phyloP scores from a whole-genome alignment of 148 eudicot species.

The Camellia sinensis region DNA sequence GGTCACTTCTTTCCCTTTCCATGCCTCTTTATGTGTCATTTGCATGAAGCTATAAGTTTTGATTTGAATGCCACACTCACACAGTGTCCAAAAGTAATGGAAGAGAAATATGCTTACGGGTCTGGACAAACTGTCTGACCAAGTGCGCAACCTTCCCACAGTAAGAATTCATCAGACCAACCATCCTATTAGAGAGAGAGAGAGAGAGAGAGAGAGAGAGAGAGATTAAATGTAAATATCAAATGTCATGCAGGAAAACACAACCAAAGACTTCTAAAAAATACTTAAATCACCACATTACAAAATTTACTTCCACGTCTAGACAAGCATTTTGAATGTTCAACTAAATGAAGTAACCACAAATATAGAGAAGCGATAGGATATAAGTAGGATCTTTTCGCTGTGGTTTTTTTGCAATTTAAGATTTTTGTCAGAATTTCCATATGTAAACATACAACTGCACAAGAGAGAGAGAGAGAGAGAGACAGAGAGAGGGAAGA shows the following conservation, averaged over 20 bases:
- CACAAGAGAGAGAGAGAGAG: no score
- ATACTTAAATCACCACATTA: not conserved
- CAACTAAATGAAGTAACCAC: not conserved
- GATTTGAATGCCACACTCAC: not conserved
- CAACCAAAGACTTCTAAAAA: not conserved
- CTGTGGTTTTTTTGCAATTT: not conserved
- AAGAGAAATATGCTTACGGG: constrained; percentile 51
- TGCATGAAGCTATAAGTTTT: not conserved
- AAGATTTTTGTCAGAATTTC: not conserved
- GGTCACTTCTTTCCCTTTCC: not conserved
- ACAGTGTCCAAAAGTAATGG: not conserved
- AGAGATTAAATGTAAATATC: no score
- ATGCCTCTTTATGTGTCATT: not conserved
- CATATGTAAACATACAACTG: no score
- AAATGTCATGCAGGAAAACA: not conserved
- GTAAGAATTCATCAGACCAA: constrained; percentile 42
- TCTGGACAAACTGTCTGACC: constrained; percentile 77
- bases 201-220: no score
- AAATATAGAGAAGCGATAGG: not conserved
- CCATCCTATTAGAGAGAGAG: constrained; percentile 37
- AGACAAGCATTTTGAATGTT: not conserved
- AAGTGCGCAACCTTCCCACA: constrained; percentile 60
- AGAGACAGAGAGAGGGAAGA: no score
- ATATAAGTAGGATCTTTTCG: not conserved
- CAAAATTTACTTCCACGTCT: not conserved